Evolutionary conservation across 1,139 yeast genomes (phyloP).

Genomic region (Casaregolazyma suthepensis): DNA sequence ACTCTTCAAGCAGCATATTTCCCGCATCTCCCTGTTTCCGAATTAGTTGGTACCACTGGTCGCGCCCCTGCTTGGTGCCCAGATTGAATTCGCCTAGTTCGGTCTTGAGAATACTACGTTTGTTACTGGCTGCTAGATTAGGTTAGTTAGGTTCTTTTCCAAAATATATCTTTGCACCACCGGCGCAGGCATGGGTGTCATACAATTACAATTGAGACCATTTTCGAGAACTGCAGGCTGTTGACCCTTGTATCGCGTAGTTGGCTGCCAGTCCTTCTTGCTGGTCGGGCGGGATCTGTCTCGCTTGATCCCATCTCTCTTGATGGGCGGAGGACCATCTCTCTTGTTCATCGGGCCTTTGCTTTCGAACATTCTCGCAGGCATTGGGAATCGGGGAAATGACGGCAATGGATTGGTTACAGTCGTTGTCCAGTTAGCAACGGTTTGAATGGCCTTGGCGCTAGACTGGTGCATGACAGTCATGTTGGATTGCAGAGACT

Average conservation of each 20-base stretch:
- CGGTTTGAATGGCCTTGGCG: not conserved
- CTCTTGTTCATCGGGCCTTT: not conserved
- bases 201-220: not conserved
- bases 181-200: not conserved
- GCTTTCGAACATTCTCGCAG: not conserved
- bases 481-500: not conserved
- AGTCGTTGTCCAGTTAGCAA: not conserved
- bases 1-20: not conserved
- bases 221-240: not conserved
- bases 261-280: not conserved
- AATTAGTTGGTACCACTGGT: slow-evolving; percentile 22
- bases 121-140: not conserved
- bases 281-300: not conserved
- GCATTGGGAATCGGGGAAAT: not conserved
- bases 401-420: not conserved
- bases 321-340: not conserved
- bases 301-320: not conserved
- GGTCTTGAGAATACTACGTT: slow-evolving; percentile 27
- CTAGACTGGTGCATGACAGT: not conserved
- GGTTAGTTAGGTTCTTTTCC: not conserved
- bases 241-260: not conserved
- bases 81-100: slow-evolving; percentile 29
- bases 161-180: not conserved
- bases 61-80: slow-evolving; percentile 25
- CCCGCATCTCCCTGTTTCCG: not conserved